Base-by-base conservation (phyloP, 371 early-diverging fungal species). In the Apophysomyces ossiformis region DNA sequence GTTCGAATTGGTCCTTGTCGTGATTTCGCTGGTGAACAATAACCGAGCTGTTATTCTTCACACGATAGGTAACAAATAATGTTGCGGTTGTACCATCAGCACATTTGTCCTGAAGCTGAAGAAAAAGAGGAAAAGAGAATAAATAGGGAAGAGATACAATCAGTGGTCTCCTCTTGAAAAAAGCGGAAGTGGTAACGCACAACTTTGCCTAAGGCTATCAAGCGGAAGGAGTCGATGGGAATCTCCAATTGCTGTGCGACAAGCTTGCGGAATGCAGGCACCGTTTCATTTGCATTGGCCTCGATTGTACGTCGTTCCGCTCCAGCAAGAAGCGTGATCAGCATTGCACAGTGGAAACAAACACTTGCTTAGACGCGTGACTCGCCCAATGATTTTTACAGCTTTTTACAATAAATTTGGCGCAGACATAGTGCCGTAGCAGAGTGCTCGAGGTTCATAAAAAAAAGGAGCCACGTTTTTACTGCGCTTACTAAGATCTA, bases 161-260 rank as follows among this genome's bases (percentile, higher is more conserved):
- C 32, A 26, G 32, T 26, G 32, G 32, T 26, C 32, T 26, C 3
- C 3, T 26, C 32, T 26, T 26, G 32, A 26, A 26, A 26, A 26
- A 1, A 26, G 32, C 32, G 32, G 32, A 26, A 26, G 32, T 26
- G 32, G 32, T 26, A 26, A 60, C 58, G 63, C 72, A 69, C 78
- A 58, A 77, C 69, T 66, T 74, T 77, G 26, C 78, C 78, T 26
- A 70, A 44, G 5, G 72, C 70, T n/a, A 74, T 74, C 15, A 77
- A 50, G 4, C 67, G 61, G 37, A 78, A 70, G 0, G 54, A 3
- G 7, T 60, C 50, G 5, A 38, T 18, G 12, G 69, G 41, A 1
- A 63, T 1, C 0, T 15, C 26, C 4, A 69, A 32, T 9, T 45
- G 26, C 32, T 63, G 41, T 5, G 69, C 62, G 18, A 76, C 61